phyloP scores from a whole-genome alignment of 352 stramenopile species.

The Pythium brachiatum region DNA sequence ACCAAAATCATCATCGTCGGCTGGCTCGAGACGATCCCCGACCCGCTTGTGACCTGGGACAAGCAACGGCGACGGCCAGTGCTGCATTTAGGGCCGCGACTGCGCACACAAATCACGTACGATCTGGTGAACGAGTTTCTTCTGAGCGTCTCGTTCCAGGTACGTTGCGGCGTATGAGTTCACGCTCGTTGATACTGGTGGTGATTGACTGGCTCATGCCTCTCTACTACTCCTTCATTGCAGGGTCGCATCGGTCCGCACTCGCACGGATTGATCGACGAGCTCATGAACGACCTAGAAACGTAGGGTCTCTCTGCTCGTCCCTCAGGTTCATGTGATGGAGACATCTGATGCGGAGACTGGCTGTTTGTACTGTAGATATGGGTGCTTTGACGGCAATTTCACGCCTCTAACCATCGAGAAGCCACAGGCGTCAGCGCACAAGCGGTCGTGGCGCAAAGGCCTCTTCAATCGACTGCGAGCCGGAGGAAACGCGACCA shows the following conservation, averaged over 20 bases:
- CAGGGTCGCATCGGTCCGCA: constrained; percentile 34
- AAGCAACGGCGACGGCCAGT: constrained; percentile 19
- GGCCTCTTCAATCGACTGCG: constrained; percentile 8
- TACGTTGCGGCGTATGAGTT: constrained; percentile 18
- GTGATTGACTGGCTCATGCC: not conserved
- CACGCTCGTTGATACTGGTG: not conserved
- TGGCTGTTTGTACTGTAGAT: constrained; percentile 25
- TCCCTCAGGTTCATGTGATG: not conserved
- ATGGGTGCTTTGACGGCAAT: constrained; percentile 53
- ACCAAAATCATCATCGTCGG: constrained; percentile 88
- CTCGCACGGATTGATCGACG: constrained; percentile 31
- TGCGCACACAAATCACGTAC: constrained; percentile 62
- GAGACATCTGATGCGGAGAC: not conserved
- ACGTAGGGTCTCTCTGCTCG: constrained; percentile 27
- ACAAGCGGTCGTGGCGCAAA: not conserved
- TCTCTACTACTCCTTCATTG: not conserved
- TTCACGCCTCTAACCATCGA: constrained; percentile 39
- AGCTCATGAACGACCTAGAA: constrained; percentile 44
- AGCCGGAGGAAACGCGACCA: not conserved
- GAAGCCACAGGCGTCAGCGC: constrained; percentile 23
- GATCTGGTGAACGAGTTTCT: constrained; percentile 53
- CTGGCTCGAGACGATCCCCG: constrained; percentile 76
- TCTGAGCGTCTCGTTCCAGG: constrained; percentile 56
- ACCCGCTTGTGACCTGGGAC: constrained; percentile 28
- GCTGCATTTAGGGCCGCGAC: constrained; percentile 33